phyloP scores from a whole-genome alignment of 2,329 filamentous ascomycete genomes.

The Fusarium siculi region DNA sequence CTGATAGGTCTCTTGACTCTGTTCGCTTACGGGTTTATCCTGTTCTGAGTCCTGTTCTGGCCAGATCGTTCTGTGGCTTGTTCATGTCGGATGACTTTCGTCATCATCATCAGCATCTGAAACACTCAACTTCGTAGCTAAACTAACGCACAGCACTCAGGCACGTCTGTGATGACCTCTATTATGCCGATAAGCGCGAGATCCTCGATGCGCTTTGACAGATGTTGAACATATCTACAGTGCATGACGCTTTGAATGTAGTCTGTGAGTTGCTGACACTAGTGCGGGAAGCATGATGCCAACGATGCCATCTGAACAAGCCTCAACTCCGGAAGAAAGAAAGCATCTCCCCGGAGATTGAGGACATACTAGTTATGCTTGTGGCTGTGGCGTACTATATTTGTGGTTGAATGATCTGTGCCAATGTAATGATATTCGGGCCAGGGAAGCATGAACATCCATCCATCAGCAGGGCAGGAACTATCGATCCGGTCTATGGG shows the following conservation, averaged over 20 bases:
- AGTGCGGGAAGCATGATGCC: constrained; percentile 20
- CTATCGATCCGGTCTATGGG: neutral
- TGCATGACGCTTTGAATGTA: constrained; percentile 7
- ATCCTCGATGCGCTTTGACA: constrained; percentile 25
- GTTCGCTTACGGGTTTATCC: neutral
- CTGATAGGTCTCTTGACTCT: constrained; percentile 6
- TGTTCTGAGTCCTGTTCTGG: neutral
- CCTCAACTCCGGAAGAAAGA: neutral
- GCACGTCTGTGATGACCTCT: neutral
- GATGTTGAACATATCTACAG: constrained; percentile 15
- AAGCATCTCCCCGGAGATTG: neutral
- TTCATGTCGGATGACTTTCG: constrained; percentile 1
- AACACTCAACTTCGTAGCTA: constrained; percentile 16
- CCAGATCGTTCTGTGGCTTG: constrained; percentile 16
- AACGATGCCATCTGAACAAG: constrained; percentile 6
- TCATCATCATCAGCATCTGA: constrained; percentile 1
- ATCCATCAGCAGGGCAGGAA: neutral
- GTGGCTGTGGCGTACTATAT: neutral
- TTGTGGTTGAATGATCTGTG: neutral
- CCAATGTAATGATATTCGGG: neutral
- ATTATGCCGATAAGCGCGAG: constrained; percentile 15
- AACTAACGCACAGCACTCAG: constrained; percentile 16
- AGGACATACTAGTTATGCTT: neutral
- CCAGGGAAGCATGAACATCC: neutral
- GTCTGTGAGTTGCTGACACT: constrained; percentile 10